Evolutionary conservation across 352 stramenopile species (phyloP).

Genomic region (Pythium phragmiticola): DNA sequence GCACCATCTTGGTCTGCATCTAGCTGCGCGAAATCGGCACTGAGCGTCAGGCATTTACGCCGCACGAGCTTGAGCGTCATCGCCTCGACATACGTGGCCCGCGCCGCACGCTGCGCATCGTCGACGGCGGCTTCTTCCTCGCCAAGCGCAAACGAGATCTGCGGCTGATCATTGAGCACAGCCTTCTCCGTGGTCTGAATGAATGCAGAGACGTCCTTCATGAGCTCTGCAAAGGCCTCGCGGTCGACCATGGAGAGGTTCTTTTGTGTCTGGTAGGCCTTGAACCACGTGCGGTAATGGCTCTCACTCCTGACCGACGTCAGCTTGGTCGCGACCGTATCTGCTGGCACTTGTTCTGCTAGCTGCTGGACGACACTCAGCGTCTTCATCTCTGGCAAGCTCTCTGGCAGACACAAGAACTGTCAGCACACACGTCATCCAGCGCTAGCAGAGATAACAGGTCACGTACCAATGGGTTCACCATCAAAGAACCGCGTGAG

Average conservation of each 20-base stretch:
- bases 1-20: constrained; percentile 68
- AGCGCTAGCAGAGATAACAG: background rate
- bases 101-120: constrained; percentile 16
- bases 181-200: constrained; percentile 46
- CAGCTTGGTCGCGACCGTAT: constrained; percentile 10
- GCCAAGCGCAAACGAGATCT: constrained; percentile 37
- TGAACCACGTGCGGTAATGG: constrained; percentile 21
- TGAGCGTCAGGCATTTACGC: constrained; percentile 51
- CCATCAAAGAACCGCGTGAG: constrained; percentile 19
- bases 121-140: constrained; percentile 31
- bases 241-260: constrained; percentile 18
- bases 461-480: constrained; percentile 19
- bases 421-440: background rate
- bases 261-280: constrained; percentile 21
- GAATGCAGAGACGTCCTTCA: constrained; percentile 42
- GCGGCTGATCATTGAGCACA: constrained; percentile 34
- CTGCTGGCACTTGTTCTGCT: constrained; percentile 22
- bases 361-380: constrained; percentile 53
- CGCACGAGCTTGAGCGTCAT: constrained; percentile 60
- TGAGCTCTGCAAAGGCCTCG: constrained; percentile 44
- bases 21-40: constrained; percentile 46
- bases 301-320: background rate
- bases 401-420: constrained; percentile 12
- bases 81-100: constrained; percentile 46
- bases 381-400: constrained; percentile 57